phyloP scores from a whole-genome alignment of 2,329 filamentous ascomycete genomes.

The Aspergillus sp. region DNA sequence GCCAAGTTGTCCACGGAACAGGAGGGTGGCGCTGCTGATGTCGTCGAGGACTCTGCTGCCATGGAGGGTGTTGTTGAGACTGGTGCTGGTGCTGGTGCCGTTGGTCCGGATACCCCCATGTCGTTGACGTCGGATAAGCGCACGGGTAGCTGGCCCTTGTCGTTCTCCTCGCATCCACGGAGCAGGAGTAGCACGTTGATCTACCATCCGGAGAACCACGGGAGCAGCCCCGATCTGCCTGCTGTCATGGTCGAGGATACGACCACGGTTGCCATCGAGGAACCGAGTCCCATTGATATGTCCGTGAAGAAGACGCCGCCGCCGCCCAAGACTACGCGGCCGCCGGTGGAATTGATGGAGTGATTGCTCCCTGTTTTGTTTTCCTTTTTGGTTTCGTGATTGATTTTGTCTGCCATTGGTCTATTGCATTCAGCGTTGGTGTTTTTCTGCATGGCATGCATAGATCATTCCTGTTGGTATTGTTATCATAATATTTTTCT shows the following conservation, averaged over 20 bases:
- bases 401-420: neutral
- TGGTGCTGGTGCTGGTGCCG: conserved; percentile 5
- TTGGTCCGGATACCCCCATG: conserved; percentile 28
- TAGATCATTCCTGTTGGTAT: neutral
- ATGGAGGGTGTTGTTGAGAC: too few relatives aligned
- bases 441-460: neutral
- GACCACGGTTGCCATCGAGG: conserved; percentile 37
- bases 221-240: conserved; percentile 50
- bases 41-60: conserved; percentile 21
- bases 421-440: neutral
- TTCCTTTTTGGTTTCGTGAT: neutral
- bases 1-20: conserved; percentile 39
- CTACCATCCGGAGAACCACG: conserved; percentile 56
- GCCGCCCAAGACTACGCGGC: conserved; percentile 46
- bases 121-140: conserved; percentile 28
- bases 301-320: conserved; percentile 37
- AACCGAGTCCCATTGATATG: conserved; percentile 36
- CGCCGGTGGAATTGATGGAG: conserved; percentile 51
- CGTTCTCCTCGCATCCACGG: conserved; percentile 22
- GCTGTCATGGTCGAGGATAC: conserved; percentile 59
- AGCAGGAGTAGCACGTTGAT: conserved; percentile 53
- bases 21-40: conserved; percentile 2
- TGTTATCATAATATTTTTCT: neutral
- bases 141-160: conserved; percentile 22
- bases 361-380: conserved; percentile 9